A percentile compares a stretch with the other conserved stretches of the same genome.
These are phyloP conservation scores for Thermochaetoides dissita DNA, from an alignment of 2,329 filamentous ascomycete species.

Conservation along the genomic window DNA sequence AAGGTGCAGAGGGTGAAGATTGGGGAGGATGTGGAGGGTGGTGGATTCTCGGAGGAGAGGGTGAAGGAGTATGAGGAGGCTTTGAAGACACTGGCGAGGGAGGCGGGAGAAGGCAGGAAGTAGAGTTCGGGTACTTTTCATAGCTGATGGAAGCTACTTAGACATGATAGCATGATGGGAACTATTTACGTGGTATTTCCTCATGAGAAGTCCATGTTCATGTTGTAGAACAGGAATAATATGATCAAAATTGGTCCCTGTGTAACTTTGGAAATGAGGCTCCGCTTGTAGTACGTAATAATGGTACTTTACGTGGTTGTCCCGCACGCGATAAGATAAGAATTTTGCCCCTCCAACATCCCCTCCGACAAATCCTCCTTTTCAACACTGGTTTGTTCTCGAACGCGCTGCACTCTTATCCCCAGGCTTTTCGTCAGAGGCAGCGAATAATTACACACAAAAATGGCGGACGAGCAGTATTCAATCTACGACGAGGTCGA, in stretches of 20 bases:
- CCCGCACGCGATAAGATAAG: constrained; percentile 5
- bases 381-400: not conserved
- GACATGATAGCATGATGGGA: too few species aligned
- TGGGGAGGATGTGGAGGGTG: constrained; percentile 26
- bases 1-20: constrained; percentile 36
- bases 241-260: too few species aligned
- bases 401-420: too few species aligned
- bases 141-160: too few species aligned
- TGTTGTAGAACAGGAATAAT: too few species aligned
- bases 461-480: constrained; percentile 47
- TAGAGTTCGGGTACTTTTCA: not conserved
- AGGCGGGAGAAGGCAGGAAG: constrained; percentile 31
- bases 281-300: not conserved
- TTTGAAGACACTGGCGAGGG: constrained; percentile 46
- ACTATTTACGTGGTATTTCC: too few species aligned
- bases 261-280: not conserved
- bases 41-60: constrained; percentile 34
- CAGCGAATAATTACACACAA: not conserved
- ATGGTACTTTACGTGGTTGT: not conserved
- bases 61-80: constrained; percentile 39
- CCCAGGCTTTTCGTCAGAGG: too few species aligned
- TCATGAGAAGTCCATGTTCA: too few species aligned
- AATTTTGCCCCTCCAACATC: constrained; percentile 11
- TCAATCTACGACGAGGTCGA: constrained; percentile 95
- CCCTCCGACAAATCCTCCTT: not conserved